These are phyloP conservation scores for Fraxinus dipetala DNA, from an alignment of 305 asterid genomes.

Conservation along the genomic window DNA sequence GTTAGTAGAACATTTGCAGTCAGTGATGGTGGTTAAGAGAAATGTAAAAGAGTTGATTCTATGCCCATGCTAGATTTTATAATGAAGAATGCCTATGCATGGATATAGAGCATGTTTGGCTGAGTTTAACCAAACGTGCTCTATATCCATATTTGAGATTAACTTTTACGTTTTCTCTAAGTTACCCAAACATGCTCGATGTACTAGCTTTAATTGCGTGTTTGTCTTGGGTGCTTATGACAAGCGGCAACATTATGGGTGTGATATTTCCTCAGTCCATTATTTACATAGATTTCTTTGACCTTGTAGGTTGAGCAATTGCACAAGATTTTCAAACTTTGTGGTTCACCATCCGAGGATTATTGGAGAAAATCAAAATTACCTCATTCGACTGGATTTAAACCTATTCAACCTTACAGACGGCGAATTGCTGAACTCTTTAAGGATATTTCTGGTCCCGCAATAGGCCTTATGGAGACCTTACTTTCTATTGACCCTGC, in stretches of 20 bases:
- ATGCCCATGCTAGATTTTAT: neutral
- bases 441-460: conserved; percentile 65
- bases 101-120: neutral
- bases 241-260: neutral
- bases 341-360: conserved; percentile 96
- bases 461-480: conserved; percentile 59
- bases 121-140: neutral
- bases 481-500: conserved; percentile 83
- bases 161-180: neutral
- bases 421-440: conserved; percentile 65
- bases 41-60: neutral
- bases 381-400: conserved; percentile 72
- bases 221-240: conserved; percentile 7
- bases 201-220: neutral
- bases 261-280: conserved; percentile 2
- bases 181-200: neutral
- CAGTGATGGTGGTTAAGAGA: neutral
- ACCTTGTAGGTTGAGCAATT: conserved; percentile 80
- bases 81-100: neutral
- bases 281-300: neutral
- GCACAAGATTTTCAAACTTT: conserved; percentile 92
- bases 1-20: neutral
- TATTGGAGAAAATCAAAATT: conserved; percentile 71
- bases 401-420: conserved; percentile 67
- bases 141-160: neutral